These are phyloP conservation scores for Eutypa lata DNA, from an alignment of 2,329 filamentous ascomycete species.

Conservation along the genomic window DNA sequence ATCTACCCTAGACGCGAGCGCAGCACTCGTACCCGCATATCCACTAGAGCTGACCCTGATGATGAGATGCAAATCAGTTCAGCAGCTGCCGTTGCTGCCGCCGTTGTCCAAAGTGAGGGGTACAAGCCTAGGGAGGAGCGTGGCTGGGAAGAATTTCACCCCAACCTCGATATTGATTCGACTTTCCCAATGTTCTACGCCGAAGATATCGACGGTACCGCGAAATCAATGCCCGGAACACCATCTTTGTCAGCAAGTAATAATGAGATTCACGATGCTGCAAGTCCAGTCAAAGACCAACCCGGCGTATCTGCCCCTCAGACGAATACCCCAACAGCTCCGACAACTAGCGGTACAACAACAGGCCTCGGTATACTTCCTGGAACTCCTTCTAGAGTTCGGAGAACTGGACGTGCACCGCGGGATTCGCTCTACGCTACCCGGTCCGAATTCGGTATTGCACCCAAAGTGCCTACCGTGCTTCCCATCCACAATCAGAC, in stretches of 20 bases:
- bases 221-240: conserved; percentile 42
- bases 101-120: conserved; percentile 86
- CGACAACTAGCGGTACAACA: conserved; percentile 27
- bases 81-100: conserved; percentile 83
- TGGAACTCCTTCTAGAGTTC: conserved; percentile 36
- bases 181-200: conserved; percentile 75
- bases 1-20: conserved; percentile 54
- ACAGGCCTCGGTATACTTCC: conserved; percentile 19
- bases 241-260: conserved; percentile 14
- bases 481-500: conserved; percentile 77
- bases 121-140: conserved; percentile 97
- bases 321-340: conserved; percentile 41
- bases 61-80: conserved; percentile 75
- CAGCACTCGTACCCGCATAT: conserved; percentile 53
- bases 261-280: conserved; percentile 37
- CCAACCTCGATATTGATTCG: conserved; percentile 84
- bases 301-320: conserved; percentile 37
- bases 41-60: conserved; percentile 46
- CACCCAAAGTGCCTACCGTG: conserved; percentile 60
- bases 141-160: conserved; percentile 97
- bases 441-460: conserved; percentile 41
- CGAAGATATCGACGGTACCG: conserved; percentile 78
- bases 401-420: conserved; percentile 43
- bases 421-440: conserved; percentile 54
- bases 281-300: conserved; percentile 45